These are phyloP conservation scores for Wickerhamomyces sp. DNA, from an alignment of 1,139 yeast genomes.

Conservation along the genomic window DNA sequence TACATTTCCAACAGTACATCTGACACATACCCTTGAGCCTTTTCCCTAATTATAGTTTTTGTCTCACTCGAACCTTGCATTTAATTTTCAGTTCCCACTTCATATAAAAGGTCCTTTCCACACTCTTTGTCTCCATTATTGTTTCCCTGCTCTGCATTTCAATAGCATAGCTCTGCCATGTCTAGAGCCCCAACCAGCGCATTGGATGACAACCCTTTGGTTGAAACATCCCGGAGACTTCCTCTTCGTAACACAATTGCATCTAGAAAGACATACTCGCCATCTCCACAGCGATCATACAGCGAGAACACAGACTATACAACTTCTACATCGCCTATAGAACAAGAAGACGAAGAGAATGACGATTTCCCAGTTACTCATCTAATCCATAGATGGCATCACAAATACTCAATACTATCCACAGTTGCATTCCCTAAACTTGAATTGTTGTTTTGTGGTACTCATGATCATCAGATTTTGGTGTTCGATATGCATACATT, in stretches of 20 bases:
- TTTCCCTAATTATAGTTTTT: too few relatives aligned
- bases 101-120: too few relatives aligned
- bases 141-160: too few relatives aligned
- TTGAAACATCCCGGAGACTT: slow-evolving; percentile 8
- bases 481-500: slow-evolving; percentile 67
- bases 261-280: slow-evolving; percentile 7
- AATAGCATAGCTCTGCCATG: too few relatives aligned
- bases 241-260: slow-evolving; percentile 9
- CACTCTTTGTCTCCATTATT: too few relatives aligned
- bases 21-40: too few relatives aligned
- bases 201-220: slow-evolving; percentile 9
- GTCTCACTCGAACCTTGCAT: too few relatives aligned
- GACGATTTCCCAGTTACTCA: slow-evolving; percentile 13
- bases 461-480: slow-evolving; percentile 80
- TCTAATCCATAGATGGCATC: slow-evolving; percentile 71
- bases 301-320: slow-evolving; percentile 1
- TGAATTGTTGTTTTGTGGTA: slow-evolving; percentile 77
- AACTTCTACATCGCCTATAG: background rate
- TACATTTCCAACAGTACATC: too few relatives aligned
- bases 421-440: slow-evolving; percentile 60
- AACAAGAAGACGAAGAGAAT: background rate
- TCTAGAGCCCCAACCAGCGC: slow-evolving; percentile 5
- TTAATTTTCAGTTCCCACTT: too few relatives aligned
- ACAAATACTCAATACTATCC: slow-evolving; percentile 70
- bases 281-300: slow-evolving; percentile 10